Conservation (phyloP, 371 early-diverging fungal species). For the Blakeslea trispora region DNA sequence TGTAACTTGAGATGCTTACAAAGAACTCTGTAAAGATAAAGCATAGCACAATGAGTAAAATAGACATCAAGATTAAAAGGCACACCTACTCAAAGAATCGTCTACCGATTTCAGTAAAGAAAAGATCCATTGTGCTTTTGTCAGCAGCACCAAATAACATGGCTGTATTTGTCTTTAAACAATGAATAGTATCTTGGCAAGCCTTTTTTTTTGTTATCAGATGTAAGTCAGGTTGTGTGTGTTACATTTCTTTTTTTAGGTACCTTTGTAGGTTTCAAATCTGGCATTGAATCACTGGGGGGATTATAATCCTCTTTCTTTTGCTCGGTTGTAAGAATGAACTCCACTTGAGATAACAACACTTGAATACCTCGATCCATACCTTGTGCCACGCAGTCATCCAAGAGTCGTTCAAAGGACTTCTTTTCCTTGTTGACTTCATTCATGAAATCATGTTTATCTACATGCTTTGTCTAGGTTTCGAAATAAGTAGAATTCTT, state of each 20-base stretch:
- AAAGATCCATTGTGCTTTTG: conserved; percentile 86
- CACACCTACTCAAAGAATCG: conserved; percentile 79
- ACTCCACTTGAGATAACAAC: conserved; percentile 76
- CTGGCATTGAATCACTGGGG: conserved; percentile 40
- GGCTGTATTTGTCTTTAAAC: conserved; percentile 75
- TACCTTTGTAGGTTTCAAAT: conserved; percentile 72
- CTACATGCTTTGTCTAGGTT: conserved; percentile 58
- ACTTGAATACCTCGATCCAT: conserved; percentile 86
- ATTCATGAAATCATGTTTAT: conserved; percentile 84
- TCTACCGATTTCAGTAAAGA: conserved; percentile 84
- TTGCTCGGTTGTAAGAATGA: conserved; percentile 69
- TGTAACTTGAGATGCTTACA: conserved; percentile 80
- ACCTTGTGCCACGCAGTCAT: conserved; percentile 87
- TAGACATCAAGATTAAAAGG: not conserved
- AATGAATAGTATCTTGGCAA: conserved; percentile 72
- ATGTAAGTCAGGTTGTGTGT: not conserved
- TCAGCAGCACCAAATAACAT: conserved; percentile 79
- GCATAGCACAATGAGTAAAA: too few relatives aligned
- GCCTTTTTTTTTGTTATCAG: conserved; percentile 34
- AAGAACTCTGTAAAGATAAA: conserved; percentile 47
- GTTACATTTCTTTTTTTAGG: not conserved
- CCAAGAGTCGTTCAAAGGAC: conserved; percentile 75
- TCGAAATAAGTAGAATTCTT: not conserved
- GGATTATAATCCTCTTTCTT: conserved; percentile 72
- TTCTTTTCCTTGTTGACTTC: conserved; percentile 84